Conservation (phyloP, 2,329 filamentous ascomycete species). For the Fusarium begoniae region DNA sequence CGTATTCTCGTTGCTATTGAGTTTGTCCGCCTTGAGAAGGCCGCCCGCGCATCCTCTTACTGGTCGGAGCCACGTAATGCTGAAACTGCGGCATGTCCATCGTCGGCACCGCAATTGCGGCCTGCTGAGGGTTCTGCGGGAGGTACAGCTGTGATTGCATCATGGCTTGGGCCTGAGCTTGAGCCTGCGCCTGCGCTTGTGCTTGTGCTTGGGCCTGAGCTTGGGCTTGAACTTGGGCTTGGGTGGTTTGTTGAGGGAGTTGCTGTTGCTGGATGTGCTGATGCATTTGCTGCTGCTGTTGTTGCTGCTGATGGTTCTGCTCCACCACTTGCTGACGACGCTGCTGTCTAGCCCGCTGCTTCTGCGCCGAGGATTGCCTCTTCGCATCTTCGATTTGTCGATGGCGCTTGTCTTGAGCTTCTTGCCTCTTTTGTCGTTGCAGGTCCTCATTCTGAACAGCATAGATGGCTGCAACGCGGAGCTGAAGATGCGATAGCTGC, state of each 20-base stretch:
- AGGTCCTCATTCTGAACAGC: conserved; percentile 56
- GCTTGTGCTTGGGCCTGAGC: conserved; percentile 37
- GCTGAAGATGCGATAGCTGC: conserved; percentile 52
- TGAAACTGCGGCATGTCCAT: conserved; percentile 44
- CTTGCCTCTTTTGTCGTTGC: conserved; percentile 52
- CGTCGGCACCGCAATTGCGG: conserved; percentile 42
- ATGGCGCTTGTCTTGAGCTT: conserved; percentile 51
- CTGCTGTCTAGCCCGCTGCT: conserved; percentile 39
- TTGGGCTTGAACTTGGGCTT: conserved; percentile 42
- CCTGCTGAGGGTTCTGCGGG: conserved; percentile 37
- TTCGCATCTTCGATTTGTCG: conserved; percentile 49
- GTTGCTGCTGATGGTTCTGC: conserved; percentile 38
- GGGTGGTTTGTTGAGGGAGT: conserved; percentile 35
- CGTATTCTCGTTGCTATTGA: conserved; percentile 2
- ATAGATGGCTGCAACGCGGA: conserved; percentile 56
- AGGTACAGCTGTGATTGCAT: conserved; percentile 45
- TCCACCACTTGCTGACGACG: conserved; percentile 40
- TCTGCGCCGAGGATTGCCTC: conserved; percentile 38
- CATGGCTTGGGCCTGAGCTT: conserved; percentile 39
- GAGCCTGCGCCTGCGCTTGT: conserved; percentile 38
- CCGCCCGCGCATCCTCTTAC: conserved; percentile 45
- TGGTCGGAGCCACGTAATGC: conserved; percentile 43
- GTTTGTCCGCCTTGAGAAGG: conserved; percentile 36
- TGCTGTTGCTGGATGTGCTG: conserved; percentile 41
- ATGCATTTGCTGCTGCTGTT: conserved; percentile 31